phyloP scores from a whole-genome alignment of 164 flowering plant species.

The Tetrastigma voinierianum region DNA sequence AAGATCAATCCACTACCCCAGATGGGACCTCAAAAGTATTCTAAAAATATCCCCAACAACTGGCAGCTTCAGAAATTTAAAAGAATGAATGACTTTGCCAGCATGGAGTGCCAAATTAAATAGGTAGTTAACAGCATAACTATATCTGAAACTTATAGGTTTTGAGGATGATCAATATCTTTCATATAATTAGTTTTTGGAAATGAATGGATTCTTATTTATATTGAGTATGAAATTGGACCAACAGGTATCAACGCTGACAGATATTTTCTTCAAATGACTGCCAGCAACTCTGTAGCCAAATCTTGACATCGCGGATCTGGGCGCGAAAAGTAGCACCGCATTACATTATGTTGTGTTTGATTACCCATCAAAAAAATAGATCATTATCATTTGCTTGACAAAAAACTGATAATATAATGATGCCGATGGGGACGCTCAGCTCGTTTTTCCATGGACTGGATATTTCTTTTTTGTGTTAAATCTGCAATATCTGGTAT shows the following conservation, averaged over 20 bases:
- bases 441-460: neutral
- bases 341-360: no score
- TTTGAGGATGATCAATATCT: no score
- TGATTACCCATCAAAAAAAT: neutral
- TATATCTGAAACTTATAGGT: no score
- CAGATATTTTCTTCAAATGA: slow-evolving; percentile 63
- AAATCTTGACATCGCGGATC: slow-evolving; percentile 81
- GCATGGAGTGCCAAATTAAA: no score
- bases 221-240: slow-evolving; percentile 30
- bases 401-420: neutral
- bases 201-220: slow-evolving; percentile 24
- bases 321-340: slow-evolving; percentile 14
- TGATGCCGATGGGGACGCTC: neutral
- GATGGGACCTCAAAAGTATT: no score
- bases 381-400: no score
- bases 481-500: no score
- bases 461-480: neutral
- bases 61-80: no score
- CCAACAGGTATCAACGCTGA: slow-evolving; percentile 51
- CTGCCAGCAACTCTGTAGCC: slow-evolving; percentile 63
- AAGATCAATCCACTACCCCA: no score
- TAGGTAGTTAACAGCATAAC: no score
- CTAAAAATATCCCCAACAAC: neutral
- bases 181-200: slow-evolving; percentile 5
- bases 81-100: no score